These are phyloP conservation scores for Ceratocystis variospora DNA, from an alignment of 2,329 filamentous ascomycete genomes.

Conservation along the genomic window DNA sequence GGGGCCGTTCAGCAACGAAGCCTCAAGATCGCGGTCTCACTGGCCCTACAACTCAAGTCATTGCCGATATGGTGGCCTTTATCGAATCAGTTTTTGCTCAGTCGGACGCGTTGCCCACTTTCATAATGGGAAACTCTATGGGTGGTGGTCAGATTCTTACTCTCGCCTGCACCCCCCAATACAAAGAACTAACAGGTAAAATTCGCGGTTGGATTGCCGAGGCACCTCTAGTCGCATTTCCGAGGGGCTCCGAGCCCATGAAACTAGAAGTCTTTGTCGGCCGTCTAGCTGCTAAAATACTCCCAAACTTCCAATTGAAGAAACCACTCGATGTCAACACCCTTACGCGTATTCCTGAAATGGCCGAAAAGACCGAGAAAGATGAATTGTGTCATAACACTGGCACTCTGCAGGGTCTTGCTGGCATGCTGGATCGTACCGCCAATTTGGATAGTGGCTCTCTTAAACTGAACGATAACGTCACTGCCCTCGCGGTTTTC, in stretches of 20 bases:
- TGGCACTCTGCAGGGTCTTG: constrained; percentile 70
- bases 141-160: constrained; percentile 66
- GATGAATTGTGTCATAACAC: constrained; percentile 69
- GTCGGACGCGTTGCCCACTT: constrained; percentile 48
- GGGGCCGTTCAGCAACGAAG: constrained; percentile 58
- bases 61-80: constrained; percentile 68
- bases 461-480: constrained; percentile 37
- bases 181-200: constrained; percentile 41
- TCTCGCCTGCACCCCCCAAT: constrained; percentile 37
- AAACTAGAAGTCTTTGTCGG: constrained; percentile 50
- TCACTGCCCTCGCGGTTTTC: constrained; percentile 53
- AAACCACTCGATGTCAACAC: constrained; percentile 50
- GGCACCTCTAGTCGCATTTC: constrained; percentile 65
- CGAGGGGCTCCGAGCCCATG: constrained; percentile 49
- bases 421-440: constrained; percentile 64
- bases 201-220: constrained; percentile 64
- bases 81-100: constrained; percentile 38
- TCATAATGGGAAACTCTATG: constrained; percentile 85
- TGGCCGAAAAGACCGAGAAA: constrained; percentile 44
- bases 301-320: constrained; percentile 54
- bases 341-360: constrained; percentile 52
- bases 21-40: constrained; percentile 54
- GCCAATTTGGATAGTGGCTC: constrained; percentile 43
- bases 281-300: constrained; percentile 49
- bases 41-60: constrained; percentile 57